phyloP scores from a whole-genome alignment of 192 early-diverging fungal species.

The Umbelopsis ramanniana region DNA sequence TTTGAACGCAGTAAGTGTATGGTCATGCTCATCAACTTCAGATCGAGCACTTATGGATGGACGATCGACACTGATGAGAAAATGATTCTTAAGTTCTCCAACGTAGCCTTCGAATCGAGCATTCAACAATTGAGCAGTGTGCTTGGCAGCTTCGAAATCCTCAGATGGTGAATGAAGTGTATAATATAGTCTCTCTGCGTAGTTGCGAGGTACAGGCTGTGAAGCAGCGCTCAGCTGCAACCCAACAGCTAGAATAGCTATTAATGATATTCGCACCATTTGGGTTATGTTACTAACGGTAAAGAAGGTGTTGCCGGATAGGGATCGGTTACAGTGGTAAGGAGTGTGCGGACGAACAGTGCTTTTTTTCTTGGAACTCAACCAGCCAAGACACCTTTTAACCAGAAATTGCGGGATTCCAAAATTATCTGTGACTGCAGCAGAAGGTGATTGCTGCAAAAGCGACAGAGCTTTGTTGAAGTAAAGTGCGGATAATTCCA shows the following conservation, averaged over 20 bases:
- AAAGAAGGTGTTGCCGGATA: neutral
- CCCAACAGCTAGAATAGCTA: neutral
- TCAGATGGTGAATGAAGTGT: conserved; percentile 47
- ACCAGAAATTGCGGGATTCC: too few species aligned
- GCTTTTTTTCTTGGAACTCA: too few species aligned
- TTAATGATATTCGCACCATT: neutral
- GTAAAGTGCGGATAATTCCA: too few species aligned
- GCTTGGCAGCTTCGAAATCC: conserved; percentile 31
- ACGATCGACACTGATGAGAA: conserved; percentile 55
- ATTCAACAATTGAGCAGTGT: conserved; percentile 44
- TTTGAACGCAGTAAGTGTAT: neutral
- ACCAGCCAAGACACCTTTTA: too few species aligned
- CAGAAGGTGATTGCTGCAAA: too few species aligned
- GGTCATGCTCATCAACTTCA: neutral
- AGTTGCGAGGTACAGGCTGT: conserved; percentile 39
- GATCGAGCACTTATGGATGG: neutral
- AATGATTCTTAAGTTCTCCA: conserved; percentile 69
- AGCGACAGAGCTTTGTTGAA: too few species aligned
- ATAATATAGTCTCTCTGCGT: conserved; percentile 51
- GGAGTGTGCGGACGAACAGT: too few species aligned
- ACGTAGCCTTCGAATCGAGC: conserved; percentile 61
- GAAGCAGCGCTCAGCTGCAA: neutral
- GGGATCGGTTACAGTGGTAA: too few species aligned
- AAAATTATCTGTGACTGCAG: too few species aligned
- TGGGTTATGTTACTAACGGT: neutral